Percentiles rank a stretch among this genome's conserved stretches.
Evolutionary conservation across 108 stramenopile species (phyloP).

Genomic region (Stephanodiscus minutulus): DNA sequence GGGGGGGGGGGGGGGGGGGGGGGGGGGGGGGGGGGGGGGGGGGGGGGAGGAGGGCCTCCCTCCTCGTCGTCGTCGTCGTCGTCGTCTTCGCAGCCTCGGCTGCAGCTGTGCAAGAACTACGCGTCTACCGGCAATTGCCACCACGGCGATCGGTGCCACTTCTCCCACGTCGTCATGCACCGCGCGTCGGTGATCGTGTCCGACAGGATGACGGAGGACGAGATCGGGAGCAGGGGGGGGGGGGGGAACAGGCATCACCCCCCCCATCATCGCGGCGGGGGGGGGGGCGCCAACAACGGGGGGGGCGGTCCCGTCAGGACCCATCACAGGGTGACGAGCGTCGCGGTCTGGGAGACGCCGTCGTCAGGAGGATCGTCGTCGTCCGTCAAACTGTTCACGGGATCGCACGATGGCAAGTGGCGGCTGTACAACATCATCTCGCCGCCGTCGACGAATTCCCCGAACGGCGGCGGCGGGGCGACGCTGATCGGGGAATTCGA

Average conservation of each 20-base stretch:
- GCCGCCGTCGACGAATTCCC: neutral
- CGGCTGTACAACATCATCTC: conserved; percentile 70
- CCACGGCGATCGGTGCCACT: conserved; percentile 58
- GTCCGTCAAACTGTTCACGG: conserved; percentile 86
- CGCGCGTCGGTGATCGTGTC: conserved; percentile 66
- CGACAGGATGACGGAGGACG: conserved; percentile 36
- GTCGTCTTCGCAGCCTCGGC: conserved; percentile 41
- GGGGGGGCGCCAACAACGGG: neutral
- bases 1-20: too few species aligned
- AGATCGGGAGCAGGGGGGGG: too few species aligned
- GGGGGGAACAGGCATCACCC: conserved; percentile 18
- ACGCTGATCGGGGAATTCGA: conserved; percentile 72
- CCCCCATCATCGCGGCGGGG: conserved; percentile 14
- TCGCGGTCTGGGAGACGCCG: conserved; percentile 74
- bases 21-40: too few species aligned
- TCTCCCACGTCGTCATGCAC: conserved; percentile 71
- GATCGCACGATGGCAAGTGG: conserved; percentile 86
- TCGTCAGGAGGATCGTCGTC: conserved; percentile 45
- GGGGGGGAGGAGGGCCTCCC: too few species aligned
- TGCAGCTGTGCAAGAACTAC: conserved; percentile 61
- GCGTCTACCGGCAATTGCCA: conserved; percentile 62
- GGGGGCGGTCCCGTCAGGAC: conserved; percentile 26
- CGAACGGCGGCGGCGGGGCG: too few species aligned
- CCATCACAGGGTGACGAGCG: conserved; percentile 58
- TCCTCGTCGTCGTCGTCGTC: too few species aligned